Evolutionary conservation across 352 stramenopile genomes (phyloP).

Genomic region (Pythium diclinum): DNA sequence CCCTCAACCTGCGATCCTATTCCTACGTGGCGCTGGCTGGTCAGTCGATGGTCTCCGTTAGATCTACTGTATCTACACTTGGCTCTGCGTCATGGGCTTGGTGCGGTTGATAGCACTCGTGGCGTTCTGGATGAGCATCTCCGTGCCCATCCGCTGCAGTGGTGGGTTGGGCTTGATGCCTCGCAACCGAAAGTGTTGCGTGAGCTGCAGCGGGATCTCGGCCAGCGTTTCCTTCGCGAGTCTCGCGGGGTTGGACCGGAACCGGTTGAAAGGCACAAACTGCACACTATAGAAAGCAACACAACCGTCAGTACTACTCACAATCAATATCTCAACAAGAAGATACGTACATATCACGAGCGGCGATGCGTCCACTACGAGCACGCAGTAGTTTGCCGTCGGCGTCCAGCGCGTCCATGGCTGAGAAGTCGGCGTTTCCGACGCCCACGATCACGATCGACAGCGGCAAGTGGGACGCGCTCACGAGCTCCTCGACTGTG

Average conservation of each 20-base stretch:
- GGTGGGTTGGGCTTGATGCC: constrained; percentile 51
- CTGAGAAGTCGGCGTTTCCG: constrained; percentile 66
- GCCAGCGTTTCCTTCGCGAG: constrained; percentile 70
- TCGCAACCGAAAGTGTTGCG: constrained; percentile 58
- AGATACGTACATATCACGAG: constrained; percentile 66
- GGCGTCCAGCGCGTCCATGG: constrained; percentile 59
- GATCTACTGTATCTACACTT: constrained; percentile 3
- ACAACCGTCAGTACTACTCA: constrained; percentile 13
- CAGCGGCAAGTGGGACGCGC: constrained; percentile 59
- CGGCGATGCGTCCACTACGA: constrained; percentile 34
- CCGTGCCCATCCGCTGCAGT: constrained; percentile 37
- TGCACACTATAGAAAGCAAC: constrained; percentile 43
- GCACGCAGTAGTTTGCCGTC: constrained; percentile 59
- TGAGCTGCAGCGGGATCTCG: constrained; percentile 61
- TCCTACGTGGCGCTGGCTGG: background rate
- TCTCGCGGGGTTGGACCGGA: constrained; percentile 50
- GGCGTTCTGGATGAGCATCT: constrained; percentile 23
- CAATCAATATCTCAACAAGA: no score
- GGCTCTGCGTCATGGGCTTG: background rate
- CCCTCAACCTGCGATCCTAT: background rate
- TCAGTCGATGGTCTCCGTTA: background rate
- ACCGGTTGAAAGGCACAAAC: constrained; percentile 76
- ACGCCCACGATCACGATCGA: constrained; percentile 85
- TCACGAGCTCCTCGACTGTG: constrained; percentile 69
- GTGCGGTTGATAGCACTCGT: constrained; percentile 12